Conservation (phyloP, 73 alveolate species). For the Paramecium caudatum region DNA sequence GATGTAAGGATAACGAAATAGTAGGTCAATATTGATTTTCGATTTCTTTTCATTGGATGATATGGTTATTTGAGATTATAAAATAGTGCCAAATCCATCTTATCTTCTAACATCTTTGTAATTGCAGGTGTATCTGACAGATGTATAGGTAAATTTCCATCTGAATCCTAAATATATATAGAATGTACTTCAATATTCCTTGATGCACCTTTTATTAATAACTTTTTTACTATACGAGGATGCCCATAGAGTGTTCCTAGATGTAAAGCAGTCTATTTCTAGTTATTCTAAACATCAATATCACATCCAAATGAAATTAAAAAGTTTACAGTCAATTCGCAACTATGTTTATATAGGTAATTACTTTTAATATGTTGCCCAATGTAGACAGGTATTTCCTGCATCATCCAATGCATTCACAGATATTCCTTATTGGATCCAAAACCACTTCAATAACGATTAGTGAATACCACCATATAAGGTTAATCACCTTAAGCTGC, state of each 20-base stretch:
- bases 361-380: constrained; percentile 69
- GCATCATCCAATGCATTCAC: constrained; percentile 26
- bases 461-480: constrained; percentile 6
- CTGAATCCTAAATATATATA: constrained; percentile 9
- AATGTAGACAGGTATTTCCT: constrained; percentile 62
- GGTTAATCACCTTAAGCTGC: constrained; percentile 67
- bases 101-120: constrained; percentile 28
- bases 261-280: constrained; percentile 27
- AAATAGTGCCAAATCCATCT: background rate
- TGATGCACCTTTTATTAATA: constrained; percentile 19
- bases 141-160: background rate
- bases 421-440: background rate
- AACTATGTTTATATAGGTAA: background rate
- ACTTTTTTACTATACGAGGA: background rate
- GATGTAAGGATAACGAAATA: constrained; percentile 2
- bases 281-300: background rate
- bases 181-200: constrained; percentile 1
- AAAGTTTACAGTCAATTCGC: constrained; percentile 44
- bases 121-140: background rate
- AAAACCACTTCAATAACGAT: background rate
- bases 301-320: constrained; percentile 38
- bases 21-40: background rate
- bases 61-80: constrained; percentile 33
- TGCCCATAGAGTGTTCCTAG: constrained; percentile 25
- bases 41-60: constrained; percentile 37